Evolutionary conservation across 768 basidiomycete genomes (phyloP).

Genomic region (Leccinum aurantiacum): DNA sequence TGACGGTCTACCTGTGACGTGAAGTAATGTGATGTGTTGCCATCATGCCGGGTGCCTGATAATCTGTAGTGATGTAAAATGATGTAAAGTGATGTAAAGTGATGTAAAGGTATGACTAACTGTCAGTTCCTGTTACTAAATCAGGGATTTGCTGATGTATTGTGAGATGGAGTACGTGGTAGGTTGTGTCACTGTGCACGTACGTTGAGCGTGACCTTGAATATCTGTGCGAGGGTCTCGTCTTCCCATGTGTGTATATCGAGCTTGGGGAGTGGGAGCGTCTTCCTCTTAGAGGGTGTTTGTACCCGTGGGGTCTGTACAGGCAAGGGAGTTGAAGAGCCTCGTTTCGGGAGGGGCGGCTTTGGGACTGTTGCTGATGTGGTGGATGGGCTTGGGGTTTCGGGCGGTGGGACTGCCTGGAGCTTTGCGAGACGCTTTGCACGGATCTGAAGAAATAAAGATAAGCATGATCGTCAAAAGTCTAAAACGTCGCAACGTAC

Average conservation of each 20-base stretch:
- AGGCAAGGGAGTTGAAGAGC: slow-evolving; percentile 21
- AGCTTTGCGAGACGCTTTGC: slow-evolving; percentile 89
- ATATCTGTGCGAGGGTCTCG: slow-evolving; percentile 60
- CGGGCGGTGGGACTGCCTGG: slow-evolving; percentile 45
- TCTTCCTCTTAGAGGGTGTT: slow-evolving; percentile 50
- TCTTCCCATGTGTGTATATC: slow-evolving; percentile 71
- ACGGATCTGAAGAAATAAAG: slow-evolving; percentile 62
- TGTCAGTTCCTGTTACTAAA: too few species aligned
- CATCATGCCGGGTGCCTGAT: too few species aligned
- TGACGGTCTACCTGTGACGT: too few species aligned
- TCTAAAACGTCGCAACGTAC: slow-evolving; percentile 38
- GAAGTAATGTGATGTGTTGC: too few species aligned
- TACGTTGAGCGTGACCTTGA: too few species aligned
- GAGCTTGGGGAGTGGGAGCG: slow-evolving; percentile 41
- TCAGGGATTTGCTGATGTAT: too few species aligned
- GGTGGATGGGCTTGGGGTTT: slow-evolving; percentile 10
- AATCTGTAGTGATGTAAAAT: too few species aligned
- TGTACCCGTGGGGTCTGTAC: slow-evolving; percentile 34
- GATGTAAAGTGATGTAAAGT: too few species aligned
- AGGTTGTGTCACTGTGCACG: too few species aligned
- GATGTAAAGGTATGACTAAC: too few species aligned
- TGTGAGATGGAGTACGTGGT: too few species aligned
- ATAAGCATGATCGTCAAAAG: not conserved
- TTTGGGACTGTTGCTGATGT: slow-evolving; percentile 30
- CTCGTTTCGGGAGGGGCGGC: slow-evolving; percentile 38